Conservation (phyloP, 2,329 filamentous ascomycete genomes). For the Alternaria conjuncta region DNA sequence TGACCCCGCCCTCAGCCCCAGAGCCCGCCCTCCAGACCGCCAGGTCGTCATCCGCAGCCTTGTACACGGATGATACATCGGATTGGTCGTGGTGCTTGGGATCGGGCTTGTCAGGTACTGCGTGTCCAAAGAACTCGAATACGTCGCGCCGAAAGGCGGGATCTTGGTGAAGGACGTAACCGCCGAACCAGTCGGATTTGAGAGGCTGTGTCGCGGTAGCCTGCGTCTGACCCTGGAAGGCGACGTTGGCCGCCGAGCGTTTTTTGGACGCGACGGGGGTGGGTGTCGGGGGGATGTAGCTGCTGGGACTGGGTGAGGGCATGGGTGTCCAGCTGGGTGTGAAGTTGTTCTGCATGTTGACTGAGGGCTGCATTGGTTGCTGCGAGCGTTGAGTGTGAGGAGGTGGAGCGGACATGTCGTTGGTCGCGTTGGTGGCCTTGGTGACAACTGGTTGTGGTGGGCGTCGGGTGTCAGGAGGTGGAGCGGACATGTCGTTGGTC, state of each 20-base stretch:
- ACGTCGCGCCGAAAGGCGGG: constrained; percentile 9
- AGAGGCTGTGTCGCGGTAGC: constrained; percentile 51
- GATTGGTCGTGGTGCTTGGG: constrained; percentile 68
- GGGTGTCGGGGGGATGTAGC: constrained; percentile 52
- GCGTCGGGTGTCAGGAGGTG: not conserved
- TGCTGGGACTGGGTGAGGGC: constrained; percentile 53
- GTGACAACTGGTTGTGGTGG: too few relatives aligned
- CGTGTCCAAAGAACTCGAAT: constrained; percentile 8
- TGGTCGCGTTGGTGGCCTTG: not conserved
- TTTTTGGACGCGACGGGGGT: constrained; percentile 27
- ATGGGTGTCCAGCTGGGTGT: not conserved
- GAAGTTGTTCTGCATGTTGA: not conserved
- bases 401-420: not conserved
- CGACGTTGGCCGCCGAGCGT: not conserved
- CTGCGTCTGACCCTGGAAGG: not conserved
- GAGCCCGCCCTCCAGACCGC: constrained; percentile 8
- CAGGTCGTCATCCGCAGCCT: constrained; percentile 17
- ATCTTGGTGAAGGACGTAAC: constrained; percentile 53
- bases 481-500: not conserved
- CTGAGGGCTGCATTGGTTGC: too few relatives aligned
- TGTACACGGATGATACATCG: constrained; percentile 6
- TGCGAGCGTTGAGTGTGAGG: not conserved
- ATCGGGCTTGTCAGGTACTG: constrained; percentile 45
- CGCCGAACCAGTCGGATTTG: constrained; percentile 67
- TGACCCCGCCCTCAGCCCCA: not conserved